Evolutionary conservation across 306 rosid species (phyloP), one percentile per base, ranked within the genome.

Genomic region (Medicago arabica): DNA sequence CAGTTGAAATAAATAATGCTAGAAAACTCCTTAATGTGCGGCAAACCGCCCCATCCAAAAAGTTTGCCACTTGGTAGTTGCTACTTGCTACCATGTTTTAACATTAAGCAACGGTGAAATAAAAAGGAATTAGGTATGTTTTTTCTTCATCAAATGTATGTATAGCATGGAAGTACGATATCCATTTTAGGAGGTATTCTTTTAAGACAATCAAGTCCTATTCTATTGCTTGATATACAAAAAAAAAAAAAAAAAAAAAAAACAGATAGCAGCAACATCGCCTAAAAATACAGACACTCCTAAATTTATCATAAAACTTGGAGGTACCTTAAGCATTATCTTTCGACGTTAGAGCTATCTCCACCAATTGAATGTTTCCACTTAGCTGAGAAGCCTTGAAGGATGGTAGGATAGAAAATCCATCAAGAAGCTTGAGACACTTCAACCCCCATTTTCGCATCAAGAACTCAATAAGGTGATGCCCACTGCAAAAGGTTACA

Each of bases 331-430:
- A 68, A 74, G 81, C 60, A 15, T 79, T 81, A 44, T 38, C 72
- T 81, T 68, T 70, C 81, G 77, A 89, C 75, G 69, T 84, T 54
- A 86, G 86, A 80, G 83, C 82, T 58, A 95, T 89, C 86, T 95
- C 99, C 69, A 87, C 97, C 88, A 95, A 82, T 51, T 92, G 97
- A 68, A 92, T 87, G 83, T 92, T 90, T 51, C 92, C 99, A 80
- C 93, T 90, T 72, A 95, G 78, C 39, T 63, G 43, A 39, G 97
- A 81, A 55, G 91, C 89, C 86, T 95, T 95, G 78, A 41, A 36
- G 16, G 86, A 67, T 38, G 97, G 97, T 84, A 92, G 80, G 82
- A 90, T 84, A 51, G 92, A 91, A 84, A 89, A 92, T n/a, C 91
- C 86, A 9, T 95, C 97, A 76, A 95, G 86, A 85, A 95, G 99